Base-by-base conservation (phyloP, 768 basidiomycete species). In the Psilocybe cyanescens region DNA sequence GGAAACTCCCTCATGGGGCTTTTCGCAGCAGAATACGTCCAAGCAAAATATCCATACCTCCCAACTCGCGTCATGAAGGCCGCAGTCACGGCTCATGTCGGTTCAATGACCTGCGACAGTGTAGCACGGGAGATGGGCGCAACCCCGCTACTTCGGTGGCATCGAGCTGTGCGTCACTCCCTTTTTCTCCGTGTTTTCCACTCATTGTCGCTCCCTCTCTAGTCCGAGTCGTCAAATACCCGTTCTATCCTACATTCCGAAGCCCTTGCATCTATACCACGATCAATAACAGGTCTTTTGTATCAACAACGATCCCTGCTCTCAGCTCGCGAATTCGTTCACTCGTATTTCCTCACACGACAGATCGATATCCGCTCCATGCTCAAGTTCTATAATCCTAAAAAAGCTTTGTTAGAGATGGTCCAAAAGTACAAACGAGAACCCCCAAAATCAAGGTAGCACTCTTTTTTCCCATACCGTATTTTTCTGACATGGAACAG, bases 1-100 rank as follows among this genome's bases (percentile, higher is more conserved):
- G 96, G 95, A 44, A 97, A 97, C 78, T 82, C 92, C 0, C 82
- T 97, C 59, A 85, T 97, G 77, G 96, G 96, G 57, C 81, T 97
- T 31, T 95, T 97, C 72, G 91, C 94, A 8, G 76, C 92, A 2
- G 96, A 99, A 76, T 87, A 90, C 71, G 77, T 97, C 44, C 83
- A 91, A 58, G 80, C 88, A 11, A 81, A 86, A 48, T 98, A 91
- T 74, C 97, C 97, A 0, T 89, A 96, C 70, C 83, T 99, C 29
- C 97, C 97, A 1, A 95, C 94, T 19, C 88, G 93, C 57, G 95
- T 95, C 24, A 77, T 94, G 67, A 96, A 97, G 76, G 91, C 93
- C 5, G 95, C 93, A 12, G 86, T 97, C 60, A 95, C 92, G 45
- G 93, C 95, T 57, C 92, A 94, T 74, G 96, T 95, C 33, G 97